Evolutionary conservation across 106 monocot species (phyloP).

Genomic region (Vanilla planifolia): DNA sequence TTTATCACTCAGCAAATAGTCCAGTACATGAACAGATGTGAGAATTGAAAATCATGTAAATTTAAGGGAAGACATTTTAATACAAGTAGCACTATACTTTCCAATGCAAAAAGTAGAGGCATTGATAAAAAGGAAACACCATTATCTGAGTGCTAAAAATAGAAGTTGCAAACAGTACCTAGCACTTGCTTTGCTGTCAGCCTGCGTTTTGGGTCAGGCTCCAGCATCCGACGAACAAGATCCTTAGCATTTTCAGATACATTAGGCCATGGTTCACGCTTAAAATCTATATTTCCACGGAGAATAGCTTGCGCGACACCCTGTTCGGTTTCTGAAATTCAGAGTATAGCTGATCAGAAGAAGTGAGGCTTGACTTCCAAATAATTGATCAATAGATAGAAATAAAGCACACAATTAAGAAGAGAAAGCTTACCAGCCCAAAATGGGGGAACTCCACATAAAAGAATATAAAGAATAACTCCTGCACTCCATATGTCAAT

Average conservation of each 20-base stretch:
- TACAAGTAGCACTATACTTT: too few relatives aligned
- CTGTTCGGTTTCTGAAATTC: constrained; percentile 63
- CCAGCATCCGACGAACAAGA: constrained; percentile 50
- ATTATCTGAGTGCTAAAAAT: too few relatives aligned
- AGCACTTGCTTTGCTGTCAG: constrained; percentile 52
- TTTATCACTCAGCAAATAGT: too few relatives aligned
- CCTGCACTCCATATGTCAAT: constrained; percentile 57
- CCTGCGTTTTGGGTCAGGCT: constrained; percentile 33
- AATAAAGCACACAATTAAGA: too few relatives aligned
- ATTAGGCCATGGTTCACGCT: constrained; percentile 56
- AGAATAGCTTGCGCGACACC: constrained; percentile 47
- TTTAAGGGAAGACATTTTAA: too few relatives aligned
- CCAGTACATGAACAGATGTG: too few relatives aligned
- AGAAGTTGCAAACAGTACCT: constrained; percentile 26
- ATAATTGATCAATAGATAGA: too few relatives aligned
- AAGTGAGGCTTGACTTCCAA: too few relatives aligned
- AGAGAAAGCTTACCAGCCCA: constrained; percentile 37
- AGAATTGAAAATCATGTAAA: too few relatives aligned
- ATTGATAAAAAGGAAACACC: too few relatives aligned
- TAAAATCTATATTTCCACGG: constrained; percentile 27
- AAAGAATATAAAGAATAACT: constrained; percentile 44
- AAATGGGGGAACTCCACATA: constrained; percentile 53
- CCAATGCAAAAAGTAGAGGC: too few relatives aligned
- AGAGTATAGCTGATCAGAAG: too few relatives aligned
- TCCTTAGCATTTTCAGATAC: constrained; percentile 58